Evolutionary conservation across 192 early-diverging fungal species (phyloP).

Genomic region (Mortierella claussenii): DNA sequence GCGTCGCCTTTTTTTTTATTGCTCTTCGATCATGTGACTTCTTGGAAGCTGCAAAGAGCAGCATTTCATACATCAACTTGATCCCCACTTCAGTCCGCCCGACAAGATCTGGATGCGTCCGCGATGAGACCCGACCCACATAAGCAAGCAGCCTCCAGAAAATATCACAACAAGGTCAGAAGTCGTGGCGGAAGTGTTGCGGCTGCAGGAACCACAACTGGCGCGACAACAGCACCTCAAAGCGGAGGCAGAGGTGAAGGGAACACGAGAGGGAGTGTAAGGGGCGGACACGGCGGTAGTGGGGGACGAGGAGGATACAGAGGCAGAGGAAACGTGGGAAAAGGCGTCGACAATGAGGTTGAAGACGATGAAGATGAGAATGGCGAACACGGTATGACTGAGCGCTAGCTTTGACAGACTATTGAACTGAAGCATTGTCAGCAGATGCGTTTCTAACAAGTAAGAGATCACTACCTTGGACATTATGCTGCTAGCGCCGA

Average conservation of each 20-base stretch:
- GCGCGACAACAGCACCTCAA: conserved; percentile 1
- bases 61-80: too few species aligned
- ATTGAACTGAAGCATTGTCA: not conserved
- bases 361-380: conserved; percentile 3
- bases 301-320: conserved; percentile 30
- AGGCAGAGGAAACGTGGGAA: conserved; percentile 3
- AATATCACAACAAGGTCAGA: conserved; percentile 48
- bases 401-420: not conserved
- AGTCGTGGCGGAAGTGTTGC: conserved; percentile 19
- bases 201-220: conserved; percentile 9
- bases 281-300: conserved; percentile 15
- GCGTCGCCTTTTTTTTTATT: too few species aligned
- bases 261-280: not conserved
- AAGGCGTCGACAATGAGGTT: conserved; percentile 2
- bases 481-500: conserved; percentile 28
- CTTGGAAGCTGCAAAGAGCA: too few species aligned
- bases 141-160: conserved; percentile 49
- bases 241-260: not conserved
- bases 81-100: too few species aligned
- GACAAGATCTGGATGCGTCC: too few species aligned
- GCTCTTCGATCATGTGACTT: too few species aligned
- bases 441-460: too few species aligned
- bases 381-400: conserved; percentile 5
- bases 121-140: conserved; percentile 52
- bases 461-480: too few species aligned